Evolutionary conservation across 1,284 basidiomycete genomes (phyloP), one percentile per base, ranked within the genome.

Genomic region (Pseudozyma tsukubaensis): DNA sequence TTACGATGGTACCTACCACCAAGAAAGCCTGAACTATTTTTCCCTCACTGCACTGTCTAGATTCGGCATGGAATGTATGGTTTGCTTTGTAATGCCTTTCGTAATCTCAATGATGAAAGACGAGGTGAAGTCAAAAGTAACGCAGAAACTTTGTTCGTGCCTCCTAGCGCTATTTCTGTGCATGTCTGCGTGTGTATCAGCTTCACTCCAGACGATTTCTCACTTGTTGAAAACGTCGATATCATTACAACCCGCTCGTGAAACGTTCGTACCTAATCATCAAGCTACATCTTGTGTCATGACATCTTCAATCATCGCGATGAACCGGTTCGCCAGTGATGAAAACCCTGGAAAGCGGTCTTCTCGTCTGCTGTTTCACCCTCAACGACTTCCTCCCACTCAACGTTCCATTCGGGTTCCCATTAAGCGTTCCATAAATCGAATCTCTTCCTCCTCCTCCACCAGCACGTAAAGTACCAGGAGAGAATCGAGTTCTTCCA

Each of bases 1-100:
- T 79, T 4, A 81, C 77, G 10, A 76, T 75, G 64, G 59, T 72
- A 2, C 64, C 68, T 8, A 48, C 50, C n/a, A 71, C 58, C 10
- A 66, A 67, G 59, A 70, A 74, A 59, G 51, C 53, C 37, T 74
- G 11, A 45, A 24, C 36, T n/a, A 16, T 42, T 16, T 16, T 43
- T 9, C 16, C n/a, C 16, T 16, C 14, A 6, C 24, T 24, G 19
- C 10, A 11, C 10, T 18, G 14, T 35, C 21, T 18, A 37, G 5
- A 35, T 10, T 8, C 12, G 19, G 7, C 40, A 16, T 42, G 7
- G 9, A n/a, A 39, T 39, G 11, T 13, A 13, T 39, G 37, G 37
- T 39, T 39, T 14, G 36, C 14, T 43, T 10, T 13, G 16, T n/a
- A 7, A 8, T n/a, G n/a, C 40, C 6, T 29, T 6, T 29, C 24